These are phyloP conservation scores for Dactylellina sp. DNA, from an alignment of 2,329 filamentous ascomycete genomes.

Conservation along the genomic window DNA sequence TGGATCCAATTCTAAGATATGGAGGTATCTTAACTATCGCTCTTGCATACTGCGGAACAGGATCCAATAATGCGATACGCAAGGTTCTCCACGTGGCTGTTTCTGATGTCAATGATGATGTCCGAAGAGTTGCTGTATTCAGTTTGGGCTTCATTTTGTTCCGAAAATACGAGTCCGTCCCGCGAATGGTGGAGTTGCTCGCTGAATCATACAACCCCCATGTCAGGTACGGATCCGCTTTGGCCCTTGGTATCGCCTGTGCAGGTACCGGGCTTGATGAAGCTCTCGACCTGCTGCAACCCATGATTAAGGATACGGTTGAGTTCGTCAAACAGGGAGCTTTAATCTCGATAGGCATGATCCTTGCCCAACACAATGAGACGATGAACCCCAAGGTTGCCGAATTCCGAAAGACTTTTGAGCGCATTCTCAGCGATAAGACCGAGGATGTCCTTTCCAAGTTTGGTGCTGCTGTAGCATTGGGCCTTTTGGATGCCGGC, in stretches of 20 bases:
- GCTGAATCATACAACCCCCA: slow-evolving; percentile 99
- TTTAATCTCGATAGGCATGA: slow-evolving; percentile 94
- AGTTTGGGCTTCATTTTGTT: slow-evolving; percentile 98
- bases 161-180: slow-evolving; percentile 95
- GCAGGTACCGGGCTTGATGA: slow-evolving; percentile 95
- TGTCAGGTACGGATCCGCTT: slow-evolving; percentile 95
- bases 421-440: slow-evolving; percentile 92
- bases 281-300: slow-evolving; percentile 94
- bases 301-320: slow-evolving; percentile 99
- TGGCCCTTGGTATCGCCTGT: slow-evolving; percentile 98
- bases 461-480: slow-evolving; percentile 90
- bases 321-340: slow-evolving; percentile 98
- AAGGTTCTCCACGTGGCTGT: slow-evolving; percentile 95
- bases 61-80: slow-evolving; percentile 98
- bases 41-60: slow-evolving; percentile 94
- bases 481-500: slow-evolving; percentile 97
- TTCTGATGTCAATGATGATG: slow-evolving; percentile 97
- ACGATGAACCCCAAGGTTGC: slow-evolving; percentile 97
- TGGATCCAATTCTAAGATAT: slow-evolving; percentile 92
- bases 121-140: slow-evolving; percentile 95
- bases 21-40: slow-evolving; percentile 99
- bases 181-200: slow-evolving; percentile 97
- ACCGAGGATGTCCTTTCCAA: slow-evolving; percentile 99
- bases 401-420: slow-evolving; percentile 88
- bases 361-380: slow-evolving; percentile 99